These are phyloP conservation scores for Bauhinia variegata DNA, from an alignment of 306 rosid genomes.

Conservation along the genomic window DNA sequence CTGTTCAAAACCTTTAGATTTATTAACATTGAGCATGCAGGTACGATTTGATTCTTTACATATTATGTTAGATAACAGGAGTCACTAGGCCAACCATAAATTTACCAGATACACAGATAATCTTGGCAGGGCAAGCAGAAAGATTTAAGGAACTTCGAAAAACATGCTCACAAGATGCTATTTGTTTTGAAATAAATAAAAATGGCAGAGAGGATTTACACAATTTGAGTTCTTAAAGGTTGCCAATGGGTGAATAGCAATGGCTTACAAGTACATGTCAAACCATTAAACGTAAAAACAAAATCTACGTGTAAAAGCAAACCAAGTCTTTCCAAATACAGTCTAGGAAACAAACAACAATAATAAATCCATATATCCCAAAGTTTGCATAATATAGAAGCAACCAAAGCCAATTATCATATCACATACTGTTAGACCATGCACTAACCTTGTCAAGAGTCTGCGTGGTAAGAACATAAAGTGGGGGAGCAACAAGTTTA, in stretches of 20 bases:
- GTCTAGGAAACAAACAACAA: no score
- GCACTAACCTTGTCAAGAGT: slow-evolving; percentile 92
- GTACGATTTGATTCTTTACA: no score
- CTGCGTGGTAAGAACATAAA: slow-evolving; percentile 92
- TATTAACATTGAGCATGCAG: neutral
- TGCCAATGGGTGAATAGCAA: neutral
- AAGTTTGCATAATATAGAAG: neutral
- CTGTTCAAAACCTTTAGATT: slow-evolving; percentile 3
- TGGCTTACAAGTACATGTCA: neutral
- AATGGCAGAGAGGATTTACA: no score
- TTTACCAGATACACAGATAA: neutral
- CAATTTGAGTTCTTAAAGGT: neutral
- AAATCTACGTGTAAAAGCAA: no score
- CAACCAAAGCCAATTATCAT: neutral
- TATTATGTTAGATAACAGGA: neutral
- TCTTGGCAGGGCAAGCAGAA: neutral
- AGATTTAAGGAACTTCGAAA: neutral
- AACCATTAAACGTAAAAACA: slow-evolving; percentile 7
- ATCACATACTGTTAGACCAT: neutral
- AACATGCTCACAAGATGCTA: neutral
- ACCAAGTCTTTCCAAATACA: no score
- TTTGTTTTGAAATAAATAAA: slow-evolving; percentile 6
- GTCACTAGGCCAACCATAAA: slow-evolving; percentile 3
- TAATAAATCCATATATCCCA: neutral
- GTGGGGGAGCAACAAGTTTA: slow-evolving; percentile 97